phyloP scores from a whole-genome alignment of 2,329 filamentous ascomycete genomes.

The Cladophialophora bantiana region DNA sequence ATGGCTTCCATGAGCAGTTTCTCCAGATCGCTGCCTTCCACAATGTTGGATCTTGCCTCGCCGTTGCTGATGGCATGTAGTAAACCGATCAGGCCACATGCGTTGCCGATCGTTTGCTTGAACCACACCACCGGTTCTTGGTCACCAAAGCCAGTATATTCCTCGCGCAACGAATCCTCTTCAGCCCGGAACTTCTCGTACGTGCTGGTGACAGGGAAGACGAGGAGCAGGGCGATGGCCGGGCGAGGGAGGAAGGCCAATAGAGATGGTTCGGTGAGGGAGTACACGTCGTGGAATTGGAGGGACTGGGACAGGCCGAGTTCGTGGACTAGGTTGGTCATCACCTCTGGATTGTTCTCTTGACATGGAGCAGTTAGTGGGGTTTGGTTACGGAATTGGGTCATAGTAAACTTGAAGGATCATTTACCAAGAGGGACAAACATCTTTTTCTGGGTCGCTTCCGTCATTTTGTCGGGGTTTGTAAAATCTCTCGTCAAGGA shows the following conservation, averaged over 20 bases:
- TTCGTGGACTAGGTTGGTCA: slow-evolving; percentile 80
- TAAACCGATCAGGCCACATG: slow-evolving; percentile 88
- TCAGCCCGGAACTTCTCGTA: slow-evolving; percentile 78
- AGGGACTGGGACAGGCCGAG: slow-evolving; percentile 82
- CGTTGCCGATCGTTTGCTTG: slow-evolving; percentile 91
- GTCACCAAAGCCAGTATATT: slow-evolving; percentile 73
- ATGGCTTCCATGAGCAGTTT: slow-evolving; percentile 73
- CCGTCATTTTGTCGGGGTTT: slow-evolving; percentile 23
- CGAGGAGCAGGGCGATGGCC: slow-evolving; percentile 84
- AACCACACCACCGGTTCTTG: slow-evolving; percentile 88
- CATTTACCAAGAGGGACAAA: slow-evolving; percentile 56
- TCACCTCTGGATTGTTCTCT: slow-evolving; percentile 85
- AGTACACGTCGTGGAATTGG: slow-evolving; percentile 89
- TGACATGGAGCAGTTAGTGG: background rate
- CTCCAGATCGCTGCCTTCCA: slow-evolving; percentile 54
- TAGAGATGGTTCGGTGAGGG: slow-evolving; percentile 82
- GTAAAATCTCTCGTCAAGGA: background rate
- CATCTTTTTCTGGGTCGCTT: slow-evolving; percentile 50
- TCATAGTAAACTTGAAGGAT: background rate
- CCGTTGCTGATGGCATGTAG: slow-evolving; percentile 85
- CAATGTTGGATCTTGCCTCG: slow-evolving; percentile 67
- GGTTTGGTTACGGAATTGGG: too few relatives aligned
- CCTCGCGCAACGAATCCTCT: slow-evolving; percentile 70
- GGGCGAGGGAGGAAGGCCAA: slow-evolving; percentile 88
- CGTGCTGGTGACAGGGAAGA: slow-evolving; percentile 81